Conservation (phyloP, 2,329 filamentous ascomycete species). For the Bipolaris sorokiniana region DNA sequence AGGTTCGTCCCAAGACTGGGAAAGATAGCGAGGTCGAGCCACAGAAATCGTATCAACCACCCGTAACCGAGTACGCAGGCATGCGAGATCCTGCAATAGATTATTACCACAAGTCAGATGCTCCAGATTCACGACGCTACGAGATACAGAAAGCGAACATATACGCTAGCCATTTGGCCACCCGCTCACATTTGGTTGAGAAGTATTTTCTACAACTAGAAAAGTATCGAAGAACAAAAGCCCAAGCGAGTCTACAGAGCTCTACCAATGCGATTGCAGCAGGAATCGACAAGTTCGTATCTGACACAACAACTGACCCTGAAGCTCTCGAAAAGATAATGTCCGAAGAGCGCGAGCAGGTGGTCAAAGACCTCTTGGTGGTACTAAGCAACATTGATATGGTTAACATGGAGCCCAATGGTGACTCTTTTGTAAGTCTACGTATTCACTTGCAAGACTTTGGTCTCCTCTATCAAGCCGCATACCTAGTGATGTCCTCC, state of each 20-base stretch:
- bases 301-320: conserved; percentile 24
- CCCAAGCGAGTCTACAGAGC: conserved; percentile 52
- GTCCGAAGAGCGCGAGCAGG: conserved; percentile 76
- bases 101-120: conserved; percentile 33
- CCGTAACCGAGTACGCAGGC: conserved; percentile 44
- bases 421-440: conserved; percentile 65
- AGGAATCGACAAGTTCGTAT: conserved; percentile 41
- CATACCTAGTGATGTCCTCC: conserved; percentile 13
- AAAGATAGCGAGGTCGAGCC: conserved; percentile 37
- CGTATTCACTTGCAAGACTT: conserved; percentile 19
- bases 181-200: conserved; percentile 83
- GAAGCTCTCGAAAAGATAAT: conserved; percentile 67
- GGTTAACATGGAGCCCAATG: conserved; percentile 80
- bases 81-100: conserved; percentile 36
- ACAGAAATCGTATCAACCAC: conserved; percentile 45
- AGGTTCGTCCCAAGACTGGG: conserved; percentile 57
- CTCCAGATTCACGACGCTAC: conserved; percentile 57
- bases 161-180: conserved; percentile 79
- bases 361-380: conserved; percentile 77
- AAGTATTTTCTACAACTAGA: conserved; percentile 81
- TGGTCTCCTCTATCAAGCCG: conserved; percentile 19
- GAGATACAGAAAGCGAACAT: conserved; percentile 95
- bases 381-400: conserved; percentile 80
- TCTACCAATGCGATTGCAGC: conserved; percentile 30
- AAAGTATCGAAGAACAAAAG: conserved; percentile 58